Base-by-base conservation (phyloP, 1,284 basidiomycete species). In the Sphagnurus paluster region DNA sequence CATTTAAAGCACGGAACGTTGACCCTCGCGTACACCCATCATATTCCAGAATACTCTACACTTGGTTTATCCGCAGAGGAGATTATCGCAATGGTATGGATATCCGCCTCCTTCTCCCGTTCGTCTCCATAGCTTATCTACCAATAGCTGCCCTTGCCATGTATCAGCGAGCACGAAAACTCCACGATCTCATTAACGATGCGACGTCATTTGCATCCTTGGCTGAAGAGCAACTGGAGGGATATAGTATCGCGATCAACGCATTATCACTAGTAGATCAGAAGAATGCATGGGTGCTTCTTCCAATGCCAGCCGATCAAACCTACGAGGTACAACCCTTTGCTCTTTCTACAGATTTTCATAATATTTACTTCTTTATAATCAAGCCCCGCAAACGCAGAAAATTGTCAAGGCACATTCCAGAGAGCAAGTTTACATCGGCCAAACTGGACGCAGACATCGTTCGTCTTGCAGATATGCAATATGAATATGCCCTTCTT, bases 1-100 rank as follows among this genome's bases (percentile, higher is more conserved):
- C 88, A 32, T 98, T 97, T 76, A 97, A 98, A 67, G 93, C 93
- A 8, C 82, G 95, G 51, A 97, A 98, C 65, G 89, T 87, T 16
- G 91, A 98, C 69, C 93, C 96, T 36, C 79, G 91, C 42, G 72
- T 85, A 33, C 78, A 76, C 34, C 95, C 95, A 0, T 88, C 87
- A 62, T 99, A 98, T 73, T 90, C 93, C 40, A 80, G 84, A 56
- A 90, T 99, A 48, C 71, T 99, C n/a, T 98, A 98, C 70, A 87
- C 93, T 39, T 99, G 94, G 90, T 88, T 93, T 65, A 82, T 88
- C 53, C 77, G 80, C 42, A 76, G 90, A 64, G 90, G 90, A 25
- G 92, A 97, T 63, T 93, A 93, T 69, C 80, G 90, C 42, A 91
- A 82, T 60, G 93, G 93, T 93, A 80, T 70, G 42, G 53, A 45